Conservation (phyloP, 352 stramenopile species). For the Stramenopiles sp. region DNA sequence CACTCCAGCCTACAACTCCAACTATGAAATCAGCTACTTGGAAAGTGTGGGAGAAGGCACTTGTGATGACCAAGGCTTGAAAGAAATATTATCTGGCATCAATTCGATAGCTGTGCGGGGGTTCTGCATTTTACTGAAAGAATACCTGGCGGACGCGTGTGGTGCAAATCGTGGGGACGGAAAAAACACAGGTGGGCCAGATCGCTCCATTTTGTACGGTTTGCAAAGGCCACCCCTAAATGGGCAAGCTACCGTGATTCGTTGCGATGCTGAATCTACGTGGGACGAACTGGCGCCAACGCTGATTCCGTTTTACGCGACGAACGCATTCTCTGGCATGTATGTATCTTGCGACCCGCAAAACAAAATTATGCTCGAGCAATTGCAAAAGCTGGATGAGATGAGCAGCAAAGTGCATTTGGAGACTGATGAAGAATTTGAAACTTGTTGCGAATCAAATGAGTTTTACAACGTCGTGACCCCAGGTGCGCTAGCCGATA, state of each 20-base stretch:
- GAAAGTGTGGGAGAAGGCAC: neutral
- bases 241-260: constrained; percentile 30
- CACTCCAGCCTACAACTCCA: constrained; percentile 34
- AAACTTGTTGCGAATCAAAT: neutral
- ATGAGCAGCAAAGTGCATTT: neutral
- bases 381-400: neutral
- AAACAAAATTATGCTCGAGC: neutral
- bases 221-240: constrained; percentile 31
- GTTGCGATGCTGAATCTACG: constrained; percentile 16
- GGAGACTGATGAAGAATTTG: neutral
- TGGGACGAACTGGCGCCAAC: constrained; percentile 31
- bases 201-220: constrained; percentile 27
- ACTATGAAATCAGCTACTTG: constrained; percentile 29
- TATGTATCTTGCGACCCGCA: constrained; percentile 28
- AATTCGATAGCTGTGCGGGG: constrained; percentile 23
- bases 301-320: constrained; percentile 33
- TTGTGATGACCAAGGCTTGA: neutral
- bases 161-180: constrained; percentile 25
- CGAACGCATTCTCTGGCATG: constrained; percentile 34
- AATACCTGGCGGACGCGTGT: constrained; percentile 34
- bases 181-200: neutral
- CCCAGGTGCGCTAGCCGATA: neutral
- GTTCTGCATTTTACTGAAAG: constrained; percentile 32
- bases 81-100: neutral
- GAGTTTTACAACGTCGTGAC: neutral